Base-by-base conservation (phyloP, 257 asterid species). In the Asclepias syriaca region DNA sequence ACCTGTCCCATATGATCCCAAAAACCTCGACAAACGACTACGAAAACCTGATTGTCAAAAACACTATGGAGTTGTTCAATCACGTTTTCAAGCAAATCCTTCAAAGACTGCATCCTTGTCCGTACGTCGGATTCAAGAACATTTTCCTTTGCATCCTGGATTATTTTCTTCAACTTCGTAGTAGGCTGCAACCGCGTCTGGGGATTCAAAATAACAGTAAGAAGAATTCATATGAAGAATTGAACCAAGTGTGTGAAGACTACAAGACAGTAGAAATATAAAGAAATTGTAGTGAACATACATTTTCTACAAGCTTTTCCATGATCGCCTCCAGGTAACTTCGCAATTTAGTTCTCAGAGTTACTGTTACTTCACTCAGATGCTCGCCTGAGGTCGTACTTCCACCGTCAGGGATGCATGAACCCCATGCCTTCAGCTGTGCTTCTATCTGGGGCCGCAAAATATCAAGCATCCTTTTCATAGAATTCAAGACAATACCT, bases 1-100 rank as follows among this genome's bases (percentile, higher is more conserved):
- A 94, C 97, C 97, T 94, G 99, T 68, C 97, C 97, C 90, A 90
- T 89, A 15, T 97, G 87, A 82, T 89, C 99, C 99, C 99, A 94
- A 78, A 87, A 87, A 55, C 93, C 91, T 73, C 97, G 85, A 65
- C 93, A 85, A 50, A 94, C 77, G 48, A 84, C 84, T 27, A 94
- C 82, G 75, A 94, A 91, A 27, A 94, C 95, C 66, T 85, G 97
- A 11, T 87, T 85, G 57, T 94, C 96, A 32, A 94, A 84, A 22
- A 85, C 82, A 7, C 68, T 37, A 46, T 91, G 93, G 71, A 94
- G 76, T 55, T 89, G 95, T 72, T 87, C 87, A 0, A 94, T 80
- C 29, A 87, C 82, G 34, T 69, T 76, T 43, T 79, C 80, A 40
- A 94, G 82, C 82, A 94, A 43, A 83, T 91, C 96, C 87, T 87